Evolutionary conservation across 331 rosid genomes (phyloP), one percentile per base, ranked within the genome.

Genomic region (Rosa hybrid): DNA sequence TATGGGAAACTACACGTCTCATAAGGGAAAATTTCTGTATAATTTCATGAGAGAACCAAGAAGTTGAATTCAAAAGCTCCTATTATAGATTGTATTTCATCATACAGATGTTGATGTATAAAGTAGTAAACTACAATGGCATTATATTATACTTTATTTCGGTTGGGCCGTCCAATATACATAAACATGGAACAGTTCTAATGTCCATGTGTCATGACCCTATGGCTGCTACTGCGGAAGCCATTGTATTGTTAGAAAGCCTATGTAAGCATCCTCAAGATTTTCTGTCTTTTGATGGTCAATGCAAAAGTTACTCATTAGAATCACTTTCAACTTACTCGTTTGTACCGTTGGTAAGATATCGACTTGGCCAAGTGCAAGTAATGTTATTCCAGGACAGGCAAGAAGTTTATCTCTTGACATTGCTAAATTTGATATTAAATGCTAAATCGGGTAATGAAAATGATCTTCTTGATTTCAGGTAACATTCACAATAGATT

Each of bases 291-390:
- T 88, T 77, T 76, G 99, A 90, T 77, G 86, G 87, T 71, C 88
- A 84, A 74, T 93, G 98, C 88, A 89, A 81, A 10, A 88, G 84
- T 87, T 77, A 83, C 67, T 74, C 91, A 18, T 64, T 88, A 78
- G 86, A 88, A 81, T 88, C 96, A 42, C 98, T 95, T 84, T 90
- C 97, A 64, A 86, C 84, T 82, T 93, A 7, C 99, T 95, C 81
- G 98, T 95, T 16, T 95, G 99, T 81, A 95, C 99, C 7, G 99
- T 95, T 69, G 99, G 99, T 76, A 98, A 93, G 88, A 93, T 95
- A 87, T 90, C 99, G 56, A 90, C 98, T 54, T 95, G 99, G 99
- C 99, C 99, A 20, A 95, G 98, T 86, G 98, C 99, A 83, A 95
- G 99, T 74, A 95, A 93, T 83, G 99, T 95, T 81, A 93, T 95